Percentiles rank a stretch among this genome's conserved stretches.
Evolutionary conservation across 2,329 filamentous ascomycete genomes (phyloP).

Genomic region (Epichloe festucae): DNA sequence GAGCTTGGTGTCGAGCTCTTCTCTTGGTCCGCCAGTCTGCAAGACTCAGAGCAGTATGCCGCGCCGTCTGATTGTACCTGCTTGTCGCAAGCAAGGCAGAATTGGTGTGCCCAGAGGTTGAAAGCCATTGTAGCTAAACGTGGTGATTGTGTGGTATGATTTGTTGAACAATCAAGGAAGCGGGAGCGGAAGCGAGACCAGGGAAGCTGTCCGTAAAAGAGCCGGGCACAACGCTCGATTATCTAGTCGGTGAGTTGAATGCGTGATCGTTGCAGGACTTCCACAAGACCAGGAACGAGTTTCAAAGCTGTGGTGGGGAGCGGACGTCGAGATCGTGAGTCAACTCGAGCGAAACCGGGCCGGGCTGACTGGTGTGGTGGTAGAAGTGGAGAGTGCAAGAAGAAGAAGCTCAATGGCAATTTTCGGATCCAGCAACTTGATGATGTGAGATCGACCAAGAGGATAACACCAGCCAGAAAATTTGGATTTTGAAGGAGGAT

Average conservation of each 20-base stretch:
- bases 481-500: background rate
- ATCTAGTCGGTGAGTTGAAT: background rate
- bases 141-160: conserved; percentile 11
- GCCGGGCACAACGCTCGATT: background rate
- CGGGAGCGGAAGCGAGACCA: background rate
- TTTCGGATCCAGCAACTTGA: background rate
- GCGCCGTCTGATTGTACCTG: conserved; percentile 58
- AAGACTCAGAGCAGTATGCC: conserved; percentile 86
- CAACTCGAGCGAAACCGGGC: conserved; percentile 9
- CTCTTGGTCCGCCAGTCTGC: conserved; percentile 78
- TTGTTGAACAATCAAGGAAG: background rate
- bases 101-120: conserved; percentile 72
- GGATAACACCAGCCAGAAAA: background rate
- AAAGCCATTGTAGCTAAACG: conserved; percentile 30
- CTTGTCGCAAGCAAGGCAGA: conserved; percentile 87
- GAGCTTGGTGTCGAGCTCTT: conserved; percentile 48
- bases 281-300: background rate
- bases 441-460: background rate
- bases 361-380: conserved; percentile 2
- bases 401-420: background rate
- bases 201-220: background rate
- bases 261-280: background rate
- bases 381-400: conserved; percentile 1
- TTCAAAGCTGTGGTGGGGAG: background rate
- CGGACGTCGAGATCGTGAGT: conserved; percentile 10